Base-by-base conservation (phyloP, 495 filamentous ascomycete genomes). In the Penicillium maclennaniae region DNA sequence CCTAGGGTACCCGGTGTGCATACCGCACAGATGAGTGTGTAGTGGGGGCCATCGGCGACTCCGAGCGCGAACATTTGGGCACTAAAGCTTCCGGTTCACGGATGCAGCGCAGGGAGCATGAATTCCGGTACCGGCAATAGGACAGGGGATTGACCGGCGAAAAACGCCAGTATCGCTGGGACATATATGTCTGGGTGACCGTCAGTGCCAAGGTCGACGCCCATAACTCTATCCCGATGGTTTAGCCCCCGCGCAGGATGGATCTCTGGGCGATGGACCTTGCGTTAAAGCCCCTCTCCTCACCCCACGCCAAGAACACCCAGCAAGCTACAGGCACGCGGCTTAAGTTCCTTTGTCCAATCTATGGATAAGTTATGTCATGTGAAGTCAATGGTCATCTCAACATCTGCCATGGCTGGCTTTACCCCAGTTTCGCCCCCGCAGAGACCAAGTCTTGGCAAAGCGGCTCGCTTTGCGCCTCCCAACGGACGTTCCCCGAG, bases 121-220 rank as follows among this genome's bases (percentile, higher is more conserved):
- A n/a, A 39, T 26, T 21, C 52, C 41, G 45, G 40, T 12, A 49
- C 31, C 52, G 52, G 52, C 52, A 47, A 41, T 28, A 49, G n/a
- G n/a, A 49, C 7, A 0, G 21, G n/a, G 38, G 39, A 20, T 43
- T 28, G 1, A 9, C 39, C 36, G n/a, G 38, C 12, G 6, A 42
- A 5, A 23, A 23, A 36, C 8, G 8, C 36, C 12, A 39, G 27
- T 16, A 17, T n/a, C 8, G 40, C 6, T 34, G 8, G 15, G 31
- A 4, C 38, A 40, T 19, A 40, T 40, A 40, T 40, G 38, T n/a
- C 38, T 40, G 16, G 9, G 38, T 40, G 38, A 16, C 38, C 34
- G 1, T 15, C 14, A n/a, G 37, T 16, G 37, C 37, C 37, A 39
- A 8, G 37, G 38, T 19, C 38, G 38, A 19, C 38, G 14, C 20